Conservation (phyloP, 2,329 filamentous ascomycete genomes). For the Pezicula neosporulosa region DNA sequence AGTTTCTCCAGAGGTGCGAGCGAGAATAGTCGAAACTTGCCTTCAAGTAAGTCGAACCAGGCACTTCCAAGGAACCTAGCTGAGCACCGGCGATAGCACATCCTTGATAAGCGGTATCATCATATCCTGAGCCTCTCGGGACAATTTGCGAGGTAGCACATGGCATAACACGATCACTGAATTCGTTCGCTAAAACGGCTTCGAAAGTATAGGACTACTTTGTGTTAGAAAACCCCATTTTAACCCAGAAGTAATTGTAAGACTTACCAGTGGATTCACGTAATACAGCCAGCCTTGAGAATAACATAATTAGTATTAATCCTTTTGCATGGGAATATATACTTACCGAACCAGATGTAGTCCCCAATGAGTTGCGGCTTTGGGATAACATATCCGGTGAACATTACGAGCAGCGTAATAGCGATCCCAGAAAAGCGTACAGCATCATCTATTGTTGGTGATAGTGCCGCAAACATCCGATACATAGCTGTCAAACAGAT, state of each 20-base stretch:
- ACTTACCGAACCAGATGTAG: conserved; percentile 57
- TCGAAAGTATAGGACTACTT: conserved; percentile 53
- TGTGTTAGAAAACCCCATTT: neutral
- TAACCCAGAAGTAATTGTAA: too few relatives aligned
- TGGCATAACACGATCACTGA: conserved; percentile 50
- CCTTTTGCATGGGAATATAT: too few relatives aligned
- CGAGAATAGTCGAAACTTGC: conserved; percentile 54
- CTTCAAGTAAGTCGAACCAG: conserved; percentile 51
- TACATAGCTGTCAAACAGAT: conserved; percentile 62
- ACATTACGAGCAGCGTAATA: conserved; percentile 60
- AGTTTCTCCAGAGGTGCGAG: conserved; percentile 61
- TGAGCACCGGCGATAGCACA: conserved; percentile 58
- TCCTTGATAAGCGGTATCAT: conserved; percentile 55
- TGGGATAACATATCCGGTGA: conserved; percentile 65
- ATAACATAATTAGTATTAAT: too few relatives aligned
- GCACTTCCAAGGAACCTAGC: conserved; percentile 45
- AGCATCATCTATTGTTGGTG: conserved; percentile 62
- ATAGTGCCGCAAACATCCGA: conserved; percentile 64
- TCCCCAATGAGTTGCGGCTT: conserved; percentile 54
- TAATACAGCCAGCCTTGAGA: conserved; percentile 44
- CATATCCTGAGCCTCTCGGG: conserved; percentile 50
- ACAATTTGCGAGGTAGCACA: conserved; percentile 56
- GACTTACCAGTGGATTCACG: conserved; percentile 35
- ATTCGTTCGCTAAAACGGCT: conserved; percentile 60
- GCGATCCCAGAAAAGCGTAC: conserved; percentile 61